These are phyloP conservation scores for Saccharum officinarum DNA, from an alignment of 176 grass and related monocot species.

Conservation along the genomic window DNA sequence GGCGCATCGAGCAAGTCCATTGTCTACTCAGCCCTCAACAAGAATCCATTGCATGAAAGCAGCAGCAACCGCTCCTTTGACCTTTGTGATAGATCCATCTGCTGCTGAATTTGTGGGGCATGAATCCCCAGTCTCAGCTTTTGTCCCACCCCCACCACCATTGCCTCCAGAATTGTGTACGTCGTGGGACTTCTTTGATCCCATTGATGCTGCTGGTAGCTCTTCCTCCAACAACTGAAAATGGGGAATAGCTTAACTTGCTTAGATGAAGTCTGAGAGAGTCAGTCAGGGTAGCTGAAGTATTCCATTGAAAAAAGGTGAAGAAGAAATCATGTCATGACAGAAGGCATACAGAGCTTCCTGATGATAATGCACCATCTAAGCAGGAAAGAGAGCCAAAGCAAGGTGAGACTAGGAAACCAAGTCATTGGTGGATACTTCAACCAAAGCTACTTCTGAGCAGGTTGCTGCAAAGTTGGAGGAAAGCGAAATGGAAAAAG, in stretches of 20 bases:
- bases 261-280: slow-evolving; percentile 66
- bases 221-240: slow-evolving; percentile 34
- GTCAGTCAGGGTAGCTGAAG: slow-evolving; percentile 51
- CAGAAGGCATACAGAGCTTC: slow-evolving; percentile 36
- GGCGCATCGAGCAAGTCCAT: slow-evolving; percentile 37
- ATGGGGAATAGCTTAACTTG: slow-evolving; percentile 42
- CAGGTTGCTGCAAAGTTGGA: slow-evolving; percentile 37
- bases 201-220: slow-evolving; percentile 31
- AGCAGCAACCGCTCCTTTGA: slow-evolving; percentile 45
- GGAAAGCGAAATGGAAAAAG: slow-evolving; percentile 50
- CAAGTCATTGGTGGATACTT: slow-evolving; percentile 19
- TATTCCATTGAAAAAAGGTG: slow-evolving; percentile 42
- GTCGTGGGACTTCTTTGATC: slow-evolving; percentile 90
- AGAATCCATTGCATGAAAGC: slow-evolving; percentile 65
- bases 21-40: slow-evolving; percentile 38
- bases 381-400: slow-evolving; percentile 18
- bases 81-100: slow-evolving; percentile 60
- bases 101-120: slow-evolving; percentile 50
- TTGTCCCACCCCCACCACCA: slow-evolving; percentile 45
- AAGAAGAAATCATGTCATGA: slow-evolving; percentile 1
- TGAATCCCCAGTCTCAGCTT: slow-evolving; percentile 54
- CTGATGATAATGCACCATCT: slow-evolving; percentile 16
- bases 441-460: slow-evolving; percentile 40
- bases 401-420: slow-evolving; percentile 26
- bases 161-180: slow-evolving; percentile 41